Base-by-base conservation (phyloP, 306 rosid genomes). In the Prunus armeniaca region DNA sequence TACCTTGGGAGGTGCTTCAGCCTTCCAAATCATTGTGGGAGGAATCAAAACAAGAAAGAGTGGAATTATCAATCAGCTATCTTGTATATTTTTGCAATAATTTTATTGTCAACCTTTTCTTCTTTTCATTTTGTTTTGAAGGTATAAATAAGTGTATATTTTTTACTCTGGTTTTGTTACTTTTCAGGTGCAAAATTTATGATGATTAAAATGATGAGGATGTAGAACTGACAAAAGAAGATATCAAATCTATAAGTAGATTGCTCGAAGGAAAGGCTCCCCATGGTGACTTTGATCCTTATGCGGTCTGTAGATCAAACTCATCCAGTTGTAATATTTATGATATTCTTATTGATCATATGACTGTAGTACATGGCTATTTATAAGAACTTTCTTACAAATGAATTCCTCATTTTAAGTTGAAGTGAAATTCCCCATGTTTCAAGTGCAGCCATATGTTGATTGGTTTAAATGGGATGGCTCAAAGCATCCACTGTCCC, bases 391-490 rank as follows among this genome's bases (percentile, higher is more conserved):
- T 80, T 22, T 63, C 69, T 52, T 19, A 12, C 62, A 56, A 71
- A 46, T 72, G 7, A 72, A 20, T 22, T 55, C 12, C 15, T 70
- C 67, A 46, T 62, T 74, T 76, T 49, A 54, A 63, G 60, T 71
- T 66, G 25, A 50, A 46, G 27, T 30, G 84, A 49, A 61, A 17
- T 51, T 57, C 32, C 80, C 20, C 46, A 65, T 82, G 45, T 70
- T 68, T 56, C 52, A 51, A 73, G 38, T 84, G 62, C 84, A 95
- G 99, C 76, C 85, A 58, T 88, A 82, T 81, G 97, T 88, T 75
- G 99, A 95, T 84, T 95, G 97, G 97, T 95, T 92, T 84, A 88
- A 92, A 83, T 92, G 92, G 92, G 96, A 92, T 20, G 97, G 77
- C 84, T 86, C 97, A 38, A 89, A 80, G 24, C 96, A 90, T 84